Percentiles rank a stretch among this genome's conserved stretches.
phyloP scores from a whole-genome alignment of 2,329 filamentous ascomycete species.

The Exophiala aquamarina region DNA sequence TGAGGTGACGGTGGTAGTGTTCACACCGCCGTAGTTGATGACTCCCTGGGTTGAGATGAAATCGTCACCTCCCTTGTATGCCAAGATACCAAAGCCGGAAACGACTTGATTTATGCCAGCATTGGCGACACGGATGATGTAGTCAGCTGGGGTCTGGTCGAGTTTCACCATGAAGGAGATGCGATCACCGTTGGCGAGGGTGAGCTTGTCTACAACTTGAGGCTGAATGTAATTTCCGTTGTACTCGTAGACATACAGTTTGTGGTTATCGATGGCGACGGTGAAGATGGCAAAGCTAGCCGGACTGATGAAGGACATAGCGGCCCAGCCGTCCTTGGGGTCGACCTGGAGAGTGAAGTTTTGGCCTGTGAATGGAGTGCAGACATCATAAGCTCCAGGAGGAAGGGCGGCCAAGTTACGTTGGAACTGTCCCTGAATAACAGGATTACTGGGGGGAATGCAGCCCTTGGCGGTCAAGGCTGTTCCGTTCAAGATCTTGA shows the following conservation, averaged over 20 bases:
- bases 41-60: slow-evolving; percentile 39
- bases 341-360: slow-evolving; percentile 36
- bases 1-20: slow-evolving; percentile 39
- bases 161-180: slow-evolving; percentile 45
- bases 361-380: slow-evolving; percentile 19
- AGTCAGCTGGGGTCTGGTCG: slow-evolving; percentile 37
- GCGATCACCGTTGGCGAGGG: slow-evolving; percentile 39
- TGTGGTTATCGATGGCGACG: slow-evolving; percentile 46
- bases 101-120: slow-evolving; percentile 55
- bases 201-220: slow-evolving; percentile 35
- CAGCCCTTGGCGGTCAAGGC: slow-evolving; percentile 35
- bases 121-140: slow-evolving; percentile 52
- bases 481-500: slow-evolving; percentile 30
- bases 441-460: slow-evolving; percentile 31
- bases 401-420: slow-evolving; percentile 43
- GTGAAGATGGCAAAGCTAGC: slow-evolving; percentile 33
- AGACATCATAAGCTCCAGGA: slow-evolving; percentile 42
- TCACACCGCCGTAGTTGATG: slow-evolving; percentile 53
- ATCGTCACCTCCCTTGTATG: slow-evolving; percentile 35
- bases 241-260: slow-evolving; percentile 45
- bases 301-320: slow-evolving; percentile 40
- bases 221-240: slow-evolving; percentile 46
- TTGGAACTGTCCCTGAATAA: slow-evolving; percentile 35
- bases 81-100: slow-evolving; percentile 52
- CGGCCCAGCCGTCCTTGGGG: slow-evolving; percentile 34